Evolutionary conservation across 148 eudicot genomes (phyloP), one percentile per base, ranked within the genome.

Genomic region (Drosera capensis): DNA sequence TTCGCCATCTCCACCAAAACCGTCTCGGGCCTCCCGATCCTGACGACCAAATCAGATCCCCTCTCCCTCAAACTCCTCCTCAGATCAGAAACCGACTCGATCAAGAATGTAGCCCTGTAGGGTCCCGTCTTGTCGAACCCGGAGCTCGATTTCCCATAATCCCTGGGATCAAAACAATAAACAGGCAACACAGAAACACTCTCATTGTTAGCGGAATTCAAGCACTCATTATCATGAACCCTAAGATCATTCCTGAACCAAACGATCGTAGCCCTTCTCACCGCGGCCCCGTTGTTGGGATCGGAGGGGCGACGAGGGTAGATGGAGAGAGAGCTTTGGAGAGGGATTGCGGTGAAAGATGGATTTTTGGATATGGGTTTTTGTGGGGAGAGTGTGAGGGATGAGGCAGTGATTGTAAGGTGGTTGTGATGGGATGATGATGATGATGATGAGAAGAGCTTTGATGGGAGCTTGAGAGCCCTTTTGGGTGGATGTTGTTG

Each of bases 51-150:
- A 63, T 88, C 86, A 46, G 97, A 88, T 68, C 97, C 97, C 53
- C 71, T 70, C 3, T 55, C 73, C 73, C 61, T 66, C 3, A 88
- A 65, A 26, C 45, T 79, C 68, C 72, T 77, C 59, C 83, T 75
- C 34, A 88, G 67, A 60, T 83, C 79, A 3, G 71, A 24, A 28
- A 88, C 84, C 1, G 92, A 80, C 31, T 88, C 79, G n/a, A 84
- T 60, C 65, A 88, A 37, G 52, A 88, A 88, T 2, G 68, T 57
- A 11, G 97, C 92, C 0, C 97, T 62, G 26, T 78, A 71, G n/a
- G 97, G 95, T 13, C 97, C 97, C 0, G 95, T 84, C 28, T 80
- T 88, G 43, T 84, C 95, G 47, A 88, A 84, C 57, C 97, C 97
- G 3, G 87, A 73, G 0, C 82, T 59, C 2, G 95, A 88, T 24